Base-by-base conservation (phyloP, 1,284 basidiomycete species). In the Sanghuangporus baumii region DNA sequence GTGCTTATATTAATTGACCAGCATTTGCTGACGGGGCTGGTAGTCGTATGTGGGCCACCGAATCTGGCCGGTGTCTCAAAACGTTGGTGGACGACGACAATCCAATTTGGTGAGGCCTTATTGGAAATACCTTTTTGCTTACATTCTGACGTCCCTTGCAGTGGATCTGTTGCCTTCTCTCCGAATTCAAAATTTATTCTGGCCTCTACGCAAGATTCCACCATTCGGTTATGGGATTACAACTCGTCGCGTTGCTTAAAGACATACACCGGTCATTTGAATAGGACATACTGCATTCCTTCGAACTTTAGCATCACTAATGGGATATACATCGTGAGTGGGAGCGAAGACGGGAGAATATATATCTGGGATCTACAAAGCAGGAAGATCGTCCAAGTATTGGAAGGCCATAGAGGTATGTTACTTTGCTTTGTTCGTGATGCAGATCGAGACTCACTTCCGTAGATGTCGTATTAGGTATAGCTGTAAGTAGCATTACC, bases 1-100 rank as follows among this genome's bases (percentile, higher is more conserved):
- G 14, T 26, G 1, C 43, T 18, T 6, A 7, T 55, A 20, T 12
- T 34, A 26, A 52, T 2, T 31, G 26, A 23, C n/a, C 16, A 36
- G 43, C 47, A 57, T 52, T 16, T 38, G 5, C 59, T 66, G 61
- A 38, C 59, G 51, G 50, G 40, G 46, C 62, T 48, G 26, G 38
- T 69, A 96, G 95, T 72, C 94, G 96, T 58, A 85, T 97, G 66
- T 99, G 97, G 97, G 96, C 98, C 71, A 89, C 93, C 0, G 89
- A 94, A 60, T 96, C 94, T 0, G 97, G 96, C 1, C 95, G 98
- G 74, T 99, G 97, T 75, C 79, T 99, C 48, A 98, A 96, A 74
- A 99, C 97, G 3, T 75, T 99, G 31, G 94, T 96, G 11, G 96
- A 98, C 69, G 94, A 96, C 69, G 93, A 96, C 66, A 96, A 96